phyloP scores from a whole-genome alignment of 2,329 filamentous ascomycete species.

The Furcasterigmium sp. region DNA sequence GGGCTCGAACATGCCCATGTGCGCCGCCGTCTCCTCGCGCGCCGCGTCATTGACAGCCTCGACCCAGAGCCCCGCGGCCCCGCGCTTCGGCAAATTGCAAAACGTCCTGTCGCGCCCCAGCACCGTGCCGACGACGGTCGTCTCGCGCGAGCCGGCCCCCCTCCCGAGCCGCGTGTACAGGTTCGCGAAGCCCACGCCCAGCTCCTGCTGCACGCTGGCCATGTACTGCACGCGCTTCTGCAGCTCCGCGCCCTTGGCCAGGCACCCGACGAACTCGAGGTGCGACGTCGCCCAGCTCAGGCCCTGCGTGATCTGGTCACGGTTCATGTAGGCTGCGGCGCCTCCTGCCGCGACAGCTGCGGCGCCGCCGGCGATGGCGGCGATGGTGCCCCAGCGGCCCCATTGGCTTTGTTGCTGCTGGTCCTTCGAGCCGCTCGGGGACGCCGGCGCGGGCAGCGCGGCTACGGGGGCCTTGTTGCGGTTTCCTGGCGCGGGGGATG shows the following conservation, averaged over 20 bases:
- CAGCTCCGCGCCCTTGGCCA: constrained; percentile 79
- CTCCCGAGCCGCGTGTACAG: constrained; percentile 80
- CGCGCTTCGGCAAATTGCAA: constrained; percentile 67
- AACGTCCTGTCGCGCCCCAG: constrained; percentile 76
- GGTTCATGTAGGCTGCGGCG: constrained; percentile 80
- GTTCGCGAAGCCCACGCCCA: constrained; percentile 74
- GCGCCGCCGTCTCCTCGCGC: constrained; percentile 72
- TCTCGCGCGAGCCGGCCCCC: constrained; percentile 51
- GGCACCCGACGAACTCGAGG: constrained; percentile 86
- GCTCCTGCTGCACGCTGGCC: constrained; percentile 56
- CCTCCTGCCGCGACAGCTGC: constrained; percentile 77
- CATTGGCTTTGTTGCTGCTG: constrained; percentile 39
- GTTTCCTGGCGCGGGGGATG: constrained; percentile 14
- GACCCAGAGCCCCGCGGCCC: constrained; percentile 52
- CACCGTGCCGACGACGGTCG: constrained; percentile 50
- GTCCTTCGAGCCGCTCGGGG: constrained; percentile 17
- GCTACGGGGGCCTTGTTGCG: constrained; percentile 26
- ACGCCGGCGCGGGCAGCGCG: constrained; percentile 28
- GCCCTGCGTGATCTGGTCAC: constrained; percentile 72
- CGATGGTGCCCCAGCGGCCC: constrained; percentile 80
- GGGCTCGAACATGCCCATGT: constrained; percentile 76
- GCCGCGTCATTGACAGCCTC: constrained; percentile 74
- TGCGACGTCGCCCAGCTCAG: constrained; percentile 83
- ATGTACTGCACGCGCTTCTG: constrained; percentile 67
- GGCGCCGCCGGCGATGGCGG: constrained; percentile 80